These are phyloP conservation scores for Cytospora piceae DNA, from an alignment of 2,329 filamentous ascomycete species.

Conservation along the genomic window DNA sequence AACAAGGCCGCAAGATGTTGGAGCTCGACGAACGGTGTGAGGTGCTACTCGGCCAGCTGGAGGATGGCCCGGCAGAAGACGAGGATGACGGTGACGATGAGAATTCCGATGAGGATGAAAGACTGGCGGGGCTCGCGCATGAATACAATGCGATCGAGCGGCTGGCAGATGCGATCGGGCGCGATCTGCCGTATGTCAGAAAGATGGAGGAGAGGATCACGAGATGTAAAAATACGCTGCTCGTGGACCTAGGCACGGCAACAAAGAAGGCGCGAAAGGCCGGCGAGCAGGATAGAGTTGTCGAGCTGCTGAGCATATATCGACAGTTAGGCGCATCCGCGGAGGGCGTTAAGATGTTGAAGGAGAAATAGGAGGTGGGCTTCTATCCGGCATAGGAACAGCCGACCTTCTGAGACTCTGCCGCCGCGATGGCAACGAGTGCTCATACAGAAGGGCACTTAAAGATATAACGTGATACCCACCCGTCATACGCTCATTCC, in stretches of 20 bases:
- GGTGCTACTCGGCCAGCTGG: slow-evolving; percentile 64
- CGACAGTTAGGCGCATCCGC: slow-evolving; percentile 54
- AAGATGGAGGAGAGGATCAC: slow-evolving; percentile 57
- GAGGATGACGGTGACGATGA: slow-evolving; percentile 40
- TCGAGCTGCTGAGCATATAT: slow-evolving; percentile 59
- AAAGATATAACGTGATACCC: slow-evolving; percentile 21
- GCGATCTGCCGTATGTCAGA: slow-evolving; percentile 53
- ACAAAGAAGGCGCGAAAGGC: slow-evolving; percentile 48
- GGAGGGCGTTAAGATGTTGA: slow-evolving; percentile 57
- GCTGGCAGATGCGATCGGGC: slow-evolving; percentile 50
- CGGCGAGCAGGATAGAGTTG: slow-evolving; percentile 45
- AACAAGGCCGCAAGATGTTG: slow-evolving; percentile 63
- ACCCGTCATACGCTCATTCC: slow-evolving; percentile 7
- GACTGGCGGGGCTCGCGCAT: slow-evolving; percentile 48
- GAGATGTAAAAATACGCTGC: slow-evolving; percentile 59
- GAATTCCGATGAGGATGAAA: slow-evolving; percentile 37
- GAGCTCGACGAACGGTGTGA: slow-evolving; percentile 67
- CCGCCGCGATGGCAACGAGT: background rate
- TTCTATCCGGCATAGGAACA: background rate
- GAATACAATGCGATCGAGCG: slow-evolving; percentile 50
- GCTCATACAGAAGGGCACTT: background rate
- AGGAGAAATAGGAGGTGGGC: slow-evolving; percentile 39
- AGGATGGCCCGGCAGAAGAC: slow-evolving; percentile 33
- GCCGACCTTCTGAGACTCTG: background rate
- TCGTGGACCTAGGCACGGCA: slow-evolving; percentile 59